Percentiles rank a stretch among this genome's conserved stretches.
These are phyloP conservation scores for Lasiodiplodia sp. DNA, from an alignment of 2,329 filamentous ascomycete genomes.

Conservation along the genomic window DNA sequence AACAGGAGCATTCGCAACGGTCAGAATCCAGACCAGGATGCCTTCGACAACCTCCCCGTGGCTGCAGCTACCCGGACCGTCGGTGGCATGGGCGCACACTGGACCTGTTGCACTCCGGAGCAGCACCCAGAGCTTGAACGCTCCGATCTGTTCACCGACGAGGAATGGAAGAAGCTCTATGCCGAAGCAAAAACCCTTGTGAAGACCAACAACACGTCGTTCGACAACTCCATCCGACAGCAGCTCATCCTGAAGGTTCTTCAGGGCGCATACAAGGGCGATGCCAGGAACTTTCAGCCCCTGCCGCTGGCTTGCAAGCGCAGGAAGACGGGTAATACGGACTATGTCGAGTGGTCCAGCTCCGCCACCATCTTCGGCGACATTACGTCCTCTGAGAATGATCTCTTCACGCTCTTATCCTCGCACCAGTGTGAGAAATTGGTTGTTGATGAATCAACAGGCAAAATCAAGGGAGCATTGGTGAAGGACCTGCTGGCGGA, in stretches of 20 bases:
- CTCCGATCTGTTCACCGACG: constrained; percentile 14
- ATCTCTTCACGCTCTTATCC: neutral
- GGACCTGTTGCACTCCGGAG: constrained; percentile 36
- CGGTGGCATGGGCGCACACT: constrained; percentile 39
- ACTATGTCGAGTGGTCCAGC: neutral
- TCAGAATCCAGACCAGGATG: constrained; percentile 32
- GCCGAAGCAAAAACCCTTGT: neutral
- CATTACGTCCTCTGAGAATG: neutral
- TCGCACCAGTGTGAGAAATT: neutral
- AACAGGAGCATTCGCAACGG: neutral
- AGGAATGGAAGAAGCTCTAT: neutral
- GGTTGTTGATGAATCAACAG: neutral
- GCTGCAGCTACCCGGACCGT: constrained; percentile 35
- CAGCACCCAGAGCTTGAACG: constrained; percentile 25
- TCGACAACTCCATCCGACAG: neutral
- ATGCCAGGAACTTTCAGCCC: neutral
- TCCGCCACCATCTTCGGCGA: neutral
- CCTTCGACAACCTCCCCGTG: constrained; percentile 26
- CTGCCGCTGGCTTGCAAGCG: neutral
- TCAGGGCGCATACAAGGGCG: neutral
- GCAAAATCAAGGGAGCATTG: neutral
- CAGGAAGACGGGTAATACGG: neutral
- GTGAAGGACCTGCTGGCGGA: neutral
- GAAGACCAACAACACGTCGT: neutral
- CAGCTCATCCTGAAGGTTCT: neutral